Percentiles rank a stretch among this genome's conserved stretches.
These are phyloP conservation scores for Claviceps sp. DNA, from an alignment of 2,329 filamentous ascomycete species.

Conservation along the genomic window DNA sequence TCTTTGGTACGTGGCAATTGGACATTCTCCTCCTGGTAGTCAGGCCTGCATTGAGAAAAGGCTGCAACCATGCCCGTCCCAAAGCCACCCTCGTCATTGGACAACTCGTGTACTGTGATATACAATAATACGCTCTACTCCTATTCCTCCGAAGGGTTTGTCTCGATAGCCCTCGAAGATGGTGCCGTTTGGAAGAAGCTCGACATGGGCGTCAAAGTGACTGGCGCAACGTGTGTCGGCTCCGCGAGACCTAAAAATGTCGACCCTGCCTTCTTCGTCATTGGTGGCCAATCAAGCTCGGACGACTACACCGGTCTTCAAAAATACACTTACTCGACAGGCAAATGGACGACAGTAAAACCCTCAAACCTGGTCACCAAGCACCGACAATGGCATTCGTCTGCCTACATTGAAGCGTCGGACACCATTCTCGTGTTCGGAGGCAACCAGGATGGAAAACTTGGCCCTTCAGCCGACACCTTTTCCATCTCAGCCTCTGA, in stretches of 20 bases:
- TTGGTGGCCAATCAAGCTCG: slow-evolving; percentile 53
- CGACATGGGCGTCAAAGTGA: slow-evolving; percentile 53
- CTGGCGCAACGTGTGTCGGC: slow-evolving; percentile 64
- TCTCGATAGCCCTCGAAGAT: slow-evolving; percentile 54
- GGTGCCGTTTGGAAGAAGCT: slow-evolving; percentile 61
- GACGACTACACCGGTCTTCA: slow-evolving; percentile 62
- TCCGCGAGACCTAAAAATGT: slow-evolving; percentile 45
- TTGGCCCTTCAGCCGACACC: slow-evolving; percentile 52
- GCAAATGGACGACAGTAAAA: slow-evolving; percentile 36
- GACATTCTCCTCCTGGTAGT: neutral
- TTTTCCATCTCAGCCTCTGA: slow-evolving; percentile 56
- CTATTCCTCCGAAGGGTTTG: slow-evolving; percentile 62
- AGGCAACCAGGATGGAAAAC: slow-evolving; percentile 50
- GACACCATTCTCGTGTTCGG: slow-evolving; percentile 70
- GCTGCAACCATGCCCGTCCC: slow-evolving; percentile 52
- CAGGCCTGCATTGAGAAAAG: slow-evolving; percentile 2
- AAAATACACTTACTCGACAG: slow-evolving; percentile 42
- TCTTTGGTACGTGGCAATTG: neutral
- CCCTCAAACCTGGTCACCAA: slow-evolving; percentile 40
- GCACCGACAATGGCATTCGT: slow-evolving; percentile 61
- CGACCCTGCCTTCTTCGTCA: slow-evolving; percentile 58
- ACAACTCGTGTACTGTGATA: slow-evolving; percentile 70
- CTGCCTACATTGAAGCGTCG: slow-evolving; percentile 56
- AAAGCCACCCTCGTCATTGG: slow-evolving; percentile 53
- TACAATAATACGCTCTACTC: slow-evolving; percentile 74